Conservation (phyloP, 2,329 filamentous ascomycete genomes). For the Grosmannia clavigera region DNA sequence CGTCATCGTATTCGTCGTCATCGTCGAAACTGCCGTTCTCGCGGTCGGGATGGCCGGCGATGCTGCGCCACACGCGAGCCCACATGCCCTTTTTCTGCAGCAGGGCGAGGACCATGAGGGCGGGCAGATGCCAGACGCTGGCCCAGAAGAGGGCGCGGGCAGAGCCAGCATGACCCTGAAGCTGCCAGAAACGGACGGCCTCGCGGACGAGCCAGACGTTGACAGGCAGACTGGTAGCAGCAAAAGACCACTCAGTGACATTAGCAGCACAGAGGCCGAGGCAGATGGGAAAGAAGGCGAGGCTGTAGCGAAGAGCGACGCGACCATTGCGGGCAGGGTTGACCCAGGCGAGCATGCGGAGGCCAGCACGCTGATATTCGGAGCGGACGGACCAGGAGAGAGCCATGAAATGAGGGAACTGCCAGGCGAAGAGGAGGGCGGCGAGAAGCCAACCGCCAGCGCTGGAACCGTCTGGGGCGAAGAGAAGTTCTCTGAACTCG, state of each 20-base stretch:
- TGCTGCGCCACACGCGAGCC: slow-evolving; percentile 63
- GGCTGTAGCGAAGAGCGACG: slow-evolving; percentile 76
- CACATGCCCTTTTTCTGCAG: slow-evolving; percentile 89
- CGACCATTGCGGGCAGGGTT: slow-evolving; percentile 76
- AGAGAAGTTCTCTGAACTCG: slow-evolving; percentile 62
- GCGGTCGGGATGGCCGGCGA: slow-evolving; percentile 49
- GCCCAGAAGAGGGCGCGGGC: slow-evolving; percentile 90
- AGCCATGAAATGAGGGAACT: slow-evolving; percentile 97
- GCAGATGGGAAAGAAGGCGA: slow-evolving; percentile 80
- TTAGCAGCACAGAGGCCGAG: slow-evolving; percentile 64
- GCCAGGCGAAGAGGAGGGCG: slow-evolving; percentile 80
- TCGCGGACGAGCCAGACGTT: slow-evolving; percentile 79
- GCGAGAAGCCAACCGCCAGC: slow-evolving; percentile 84
- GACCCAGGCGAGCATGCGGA: slow-evolving; percentile 70
- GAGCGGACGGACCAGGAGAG: slow-evolving; percentile 79
- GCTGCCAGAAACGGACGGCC: slow-evolving; percentile 69
- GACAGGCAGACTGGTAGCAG: slow-evolving; percentile 65
- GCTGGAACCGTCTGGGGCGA: slow-evolving; percentile 47
- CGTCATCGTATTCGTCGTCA: slow-evolving; percentile 14
- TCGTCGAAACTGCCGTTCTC: slow-evolving; percentile 29
- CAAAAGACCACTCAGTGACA: slow-evolving; percentile 77
- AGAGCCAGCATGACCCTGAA: slow-evolving; percentile 65
- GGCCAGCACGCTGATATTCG: slow-evolving; percentile 65
- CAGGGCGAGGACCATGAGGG: slow-evolving; percentile 79
- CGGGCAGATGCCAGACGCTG: slow-evolving; percentile 90